phyloP scores from a whole-genome alignment of 768 basidiomycete genomes.

The Tricholoma bakamatsutake region DNA sequence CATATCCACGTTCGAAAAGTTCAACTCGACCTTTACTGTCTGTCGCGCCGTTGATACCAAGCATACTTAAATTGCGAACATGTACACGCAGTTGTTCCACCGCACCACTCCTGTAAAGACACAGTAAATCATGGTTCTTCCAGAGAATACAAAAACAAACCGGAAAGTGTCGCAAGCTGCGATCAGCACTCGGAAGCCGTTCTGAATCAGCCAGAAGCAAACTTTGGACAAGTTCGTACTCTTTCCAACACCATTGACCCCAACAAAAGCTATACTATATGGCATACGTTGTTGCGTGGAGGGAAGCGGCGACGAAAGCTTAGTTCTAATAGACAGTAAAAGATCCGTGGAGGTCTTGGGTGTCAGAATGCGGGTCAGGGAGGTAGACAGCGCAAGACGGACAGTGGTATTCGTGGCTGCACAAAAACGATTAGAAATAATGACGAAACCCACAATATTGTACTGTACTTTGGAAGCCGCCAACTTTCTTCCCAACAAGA shows the following conservation, averaged over 20 bases:
- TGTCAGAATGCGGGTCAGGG: conserved; percentile 89
- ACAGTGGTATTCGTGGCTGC: conserved; percentile 83
- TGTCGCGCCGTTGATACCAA: conserved; percentile 62
- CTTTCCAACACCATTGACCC: conserved; percentile 98
- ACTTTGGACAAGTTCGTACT: conserved; percentile 98
- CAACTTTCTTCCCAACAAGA: conserved; percentile 86
- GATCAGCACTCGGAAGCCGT: conserved; percentile 86
- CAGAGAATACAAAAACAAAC: conserved; percentile 27
- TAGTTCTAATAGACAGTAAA: conserved; percentile 86
- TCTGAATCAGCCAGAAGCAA: conserved; percentile 98
- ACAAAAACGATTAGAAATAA: background rate
- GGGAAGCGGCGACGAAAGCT: conserved; percentile 66
- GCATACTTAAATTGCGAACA: conserved; percentile 87
- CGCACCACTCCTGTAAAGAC: conserved; percentile 69
- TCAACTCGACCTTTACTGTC: conserved; percentile 79
- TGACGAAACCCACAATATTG: conserved; percentile 5
- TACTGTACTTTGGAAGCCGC: conserved; percentile 77
- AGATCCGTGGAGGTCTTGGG: conserved; percentile 98
- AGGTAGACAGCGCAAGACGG: conserved; percentile 72
- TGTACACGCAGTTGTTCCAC: conserved; percentile 98
- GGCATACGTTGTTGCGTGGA: conserved; percentile 77
- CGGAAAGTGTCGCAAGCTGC: conserved; percentile 99
- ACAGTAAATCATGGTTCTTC: conserved; percentile 1
- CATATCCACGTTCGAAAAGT: conserved; percentile 93
- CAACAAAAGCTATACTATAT: conserved; percentile 93